These are phyloP conservation scores for Raphanus hybrid DNA, from an alignment of 441 rosid genomes.

Conservation along the genomic window DNA sequence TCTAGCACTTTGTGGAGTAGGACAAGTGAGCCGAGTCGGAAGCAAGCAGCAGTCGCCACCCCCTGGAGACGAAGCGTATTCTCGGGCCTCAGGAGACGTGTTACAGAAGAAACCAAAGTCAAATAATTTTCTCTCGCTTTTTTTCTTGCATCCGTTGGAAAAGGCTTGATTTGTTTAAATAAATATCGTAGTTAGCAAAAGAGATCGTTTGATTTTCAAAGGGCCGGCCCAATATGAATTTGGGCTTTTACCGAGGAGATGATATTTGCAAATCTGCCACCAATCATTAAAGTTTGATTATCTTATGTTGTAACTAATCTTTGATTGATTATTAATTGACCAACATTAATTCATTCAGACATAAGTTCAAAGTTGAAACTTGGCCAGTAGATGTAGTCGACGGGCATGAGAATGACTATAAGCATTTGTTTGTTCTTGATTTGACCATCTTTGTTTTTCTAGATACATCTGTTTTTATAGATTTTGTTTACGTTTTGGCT, in stretches of 20 bases:
- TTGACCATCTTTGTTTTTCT: background rate
- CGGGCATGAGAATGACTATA: background rate
- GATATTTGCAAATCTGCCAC: background rate
- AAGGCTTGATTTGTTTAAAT: background rate
- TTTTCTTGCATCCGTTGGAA: background rate
- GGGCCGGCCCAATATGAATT: background rate
- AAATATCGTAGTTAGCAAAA: background rate
- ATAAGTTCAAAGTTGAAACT: background rate
- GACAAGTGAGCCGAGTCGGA: background rate
- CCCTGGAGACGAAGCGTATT: background rate
- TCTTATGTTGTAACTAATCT: background rate
- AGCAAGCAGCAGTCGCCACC: background rate
- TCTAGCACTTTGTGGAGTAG: background rate
- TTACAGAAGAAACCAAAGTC: background rate
- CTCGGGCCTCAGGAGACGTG: background rate
- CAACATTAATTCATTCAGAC: background rate
- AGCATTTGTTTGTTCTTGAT: background rate
- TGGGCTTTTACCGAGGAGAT: background rate
- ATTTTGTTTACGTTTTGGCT: background rate
- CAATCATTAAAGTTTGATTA: background rate
- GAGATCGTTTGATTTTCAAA: conserved; percentile 1
- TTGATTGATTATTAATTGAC: background rate
- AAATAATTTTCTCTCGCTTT: background rate
- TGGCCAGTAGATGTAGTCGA: background rate
- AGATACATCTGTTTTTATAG: background rate